Conservation (phyloP, 192 early-diverging fungal species). For the Martensiomyces pterosporus region DNA sequence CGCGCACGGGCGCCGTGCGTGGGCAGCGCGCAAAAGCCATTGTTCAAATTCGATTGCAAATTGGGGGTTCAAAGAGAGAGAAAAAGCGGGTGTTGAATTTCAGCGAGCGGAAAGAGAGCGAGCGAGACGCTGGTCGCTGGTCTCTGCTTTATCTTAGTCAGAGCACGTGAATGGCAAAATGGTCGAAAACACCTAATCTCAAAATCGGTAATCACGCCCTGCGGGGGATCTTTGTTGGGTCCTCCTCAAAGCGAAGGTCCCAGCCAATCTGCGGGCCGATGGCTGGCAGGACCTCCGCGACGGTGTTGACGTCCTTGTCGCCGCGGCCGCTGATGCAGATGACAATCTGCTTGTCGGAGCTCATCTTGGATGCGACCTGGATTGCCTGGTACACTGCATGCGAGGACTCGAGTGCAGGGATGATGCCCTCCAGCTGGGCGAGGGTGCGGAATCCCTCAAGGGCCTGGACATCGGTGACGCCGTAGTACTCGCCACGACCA, state of each 20-base stretch:
- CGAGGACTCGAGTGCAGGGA: conserved; percentile 93
- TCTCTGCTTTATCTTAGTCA: too few relatives aligned
- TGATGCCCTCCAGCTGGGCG: conserved; percentile 79
- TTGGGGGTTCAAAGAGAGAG: too few relatives aligned
- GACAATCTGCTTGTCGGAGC: conserved; percentile 75
- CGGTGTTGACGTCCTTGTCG: conserved; percentile 95
- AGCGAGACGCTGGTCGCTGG: too few relatives aligned
- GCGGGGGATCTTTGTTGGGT: conserved; percentile 31
- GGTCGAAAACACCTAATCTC: too few relatives aligned
- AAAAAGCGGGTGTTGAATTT: too few relatives aligned
- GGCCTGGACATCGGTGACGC: conserved; percentile 78
- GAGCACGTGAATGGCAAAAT: too few relatives aligned
- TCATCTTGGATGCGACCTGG: conserved; percentile 71
- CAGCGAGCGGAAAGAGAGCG: too few relatives aligned
- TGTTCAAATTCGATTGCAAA: too few relatives aligned
- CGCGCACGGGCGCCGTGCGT: too few relatives aligned
- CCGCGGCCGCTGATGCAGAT: conserved; percentile 91
- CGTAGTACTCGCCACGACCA: conserved; percentile 76
- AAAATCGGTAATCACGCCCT: too few relatives aligned
- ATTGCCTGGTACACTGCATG: conserved; percentile 85
- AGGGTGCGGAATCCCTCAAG: conserved; percentile 77
- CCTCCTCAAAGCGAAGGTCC: conserved; percentile 64
- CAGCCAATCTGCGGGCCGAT: conserved; percentile 92
- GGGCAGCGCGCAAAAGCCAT: too few relatives aligned
- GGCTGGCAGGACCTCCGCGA: conserved; percentile 84